phyloP scores from a whole-genome alignment of 192 early-diverging fungal genomes.

The Geranomyces variabilis region DNA sequence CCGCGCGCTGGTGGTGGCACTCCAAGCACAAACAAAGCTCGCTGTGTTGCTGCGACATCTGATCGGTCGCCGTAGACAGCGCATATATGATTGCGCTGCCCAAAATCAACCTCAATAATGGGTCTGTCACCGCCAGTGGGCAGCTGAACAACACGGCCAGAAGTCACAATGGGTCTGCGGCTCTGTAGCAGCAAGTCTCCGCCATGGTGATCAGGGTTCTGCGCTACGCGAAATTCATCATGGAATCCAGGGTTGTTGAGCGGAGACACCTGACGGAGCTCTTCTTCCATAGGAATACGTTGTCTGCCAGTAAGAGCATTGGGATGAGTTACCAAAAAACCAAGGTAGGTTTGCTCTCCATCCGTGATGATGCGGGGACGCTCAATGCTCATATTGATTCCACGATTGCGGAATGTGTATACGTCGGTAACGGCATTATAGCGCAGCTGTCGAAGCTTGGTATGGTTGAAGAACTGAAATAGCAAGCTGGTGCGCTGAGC shows the following conservation, averaged over 20 bases:
- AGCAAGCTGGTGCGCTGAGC: not conserved
- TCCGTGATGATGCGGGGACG: not conserved
- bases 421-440: not conserved
- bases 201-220: not conserved
- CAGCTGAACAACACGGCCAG: not conserved
- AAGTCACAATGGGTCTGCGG: not conserved
- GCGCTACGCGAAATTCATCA: not conserved
- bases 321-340: not conserved
- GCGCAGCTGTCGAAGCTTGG: not conserved
- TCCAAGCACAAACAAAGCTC: not conserved
- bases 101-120: constrained; percentile 2
- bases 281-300: not conserved
- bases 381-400: not conserved
- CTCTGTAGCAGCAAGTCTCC: not conserved
- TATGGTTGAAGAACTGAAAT: constrained; percentile 1
- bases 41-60: not conserved
- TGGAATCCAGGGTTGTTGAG: not conserved
- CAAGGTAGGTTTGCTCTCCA: not conserved
- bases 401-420: not conserved
- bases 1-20: not conserved
- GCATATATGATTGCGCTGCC: not conserved
- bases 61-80: constrained; percentile 3
- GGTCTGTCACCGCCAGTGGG: not conserved
- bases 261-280: not conserved
- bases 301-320: not conserved